Evolutionary conservation across 768 basidiomycete genomes (phyloP).

Genomic region (Pleurotus salmoneostramineus): DNA sequence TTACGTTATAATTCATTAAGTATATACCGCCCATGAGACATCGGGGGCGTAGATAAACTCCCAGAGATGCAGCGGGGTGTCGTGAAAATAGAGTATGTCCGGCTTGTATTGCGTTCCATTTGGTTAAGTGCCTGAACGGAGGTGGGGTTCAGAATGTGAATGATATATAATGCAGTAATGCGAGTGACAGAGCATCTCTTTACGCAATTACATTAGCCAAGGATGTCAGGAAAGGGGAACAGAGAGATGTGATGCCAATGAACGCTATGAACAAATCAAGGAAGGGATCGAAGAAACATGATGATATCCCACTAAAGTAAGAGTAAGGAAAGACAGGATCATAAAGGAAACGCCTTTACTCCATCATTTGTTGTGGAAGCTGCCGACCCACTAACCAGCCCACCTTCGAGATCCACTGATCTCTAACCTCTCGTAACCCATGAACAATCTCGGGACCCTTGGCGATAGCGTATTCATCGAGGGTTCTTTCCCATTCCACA

Average conservation of each 20-base stretch:
- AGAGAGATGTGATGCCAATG: background rate
- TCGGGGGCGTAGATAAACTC: no score
- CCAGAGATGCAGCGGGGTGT: no score
- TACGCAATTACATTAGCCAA: background rate
- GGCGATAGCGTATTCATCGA: slow-evolving; percentile 63
- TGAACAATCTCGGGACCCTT: slow-evolving; percentile 34
- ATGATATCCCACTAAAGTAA: background rate
- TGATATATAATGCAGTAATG: no score
- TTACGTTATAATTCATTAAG: no score
- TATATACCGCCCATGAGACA: no score
- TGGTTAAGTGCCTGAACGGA: no score
- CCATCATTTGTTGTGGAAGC: slow-evolving; percentile 32
- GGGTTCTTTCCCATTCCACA: slow-evolving; percentile 58
- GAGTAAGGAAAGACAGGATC: background rate
- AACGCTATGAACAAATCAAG: slow-evolving; percentile 2
- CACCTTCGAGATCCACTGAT: slow-evolving; percentile 69
- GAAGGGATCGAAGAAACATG: background rate
- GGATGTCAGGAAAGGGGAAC: background rate
- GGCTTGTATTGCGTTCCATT: no score
- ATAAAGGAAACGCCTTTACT: slow-evolving; percentile 9
- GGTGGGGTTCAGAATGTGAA: no score
- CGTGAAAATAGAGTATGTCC: no score
- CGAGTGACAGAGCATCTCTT: background rate
- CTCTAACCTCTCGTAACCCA: slow-evolving; percentile 38
- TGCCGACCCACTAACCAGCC: slow-evolving; percentile 72